Percentiles rank a stretch among this genome's conserved stretches.
phyloP scores from a whole-genome alignment of 2,329 filamentous ascomycete species.

The Rutstroemia sp. region DNA sequence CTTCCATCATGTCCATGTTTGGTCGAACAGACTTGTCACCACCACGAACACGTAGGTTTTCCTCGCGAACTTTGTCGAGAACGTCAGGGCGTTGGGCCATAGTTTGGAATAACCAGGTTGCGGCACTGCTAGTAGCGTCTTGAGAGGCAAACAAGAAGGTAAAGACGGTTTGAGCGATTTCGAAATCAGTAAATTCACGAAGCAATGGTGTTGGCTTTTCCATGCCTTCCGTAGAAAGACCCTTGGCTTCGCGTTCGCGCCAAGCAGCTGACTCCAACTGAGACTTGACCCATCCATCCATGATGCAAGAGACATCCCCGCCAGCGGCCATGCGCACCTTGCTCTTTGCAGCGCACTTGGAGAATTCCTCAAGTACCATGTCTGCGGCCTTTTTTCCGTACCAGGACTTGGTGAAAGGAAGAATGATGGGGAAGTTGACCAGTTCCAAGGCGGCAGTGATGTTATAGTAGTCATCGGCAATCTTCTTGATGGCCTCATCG shows the following conservation, averaged over 20 bases:
- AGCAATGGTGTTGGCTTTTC: conserved; percentile 79
- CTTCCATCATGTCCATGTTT: conserved; percentile 80
- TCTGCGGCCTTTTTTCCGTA: conserved; percentile 94
- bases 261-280: conserved; percentile 83
- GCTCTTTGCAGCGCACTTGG: conserved; percentile 86
- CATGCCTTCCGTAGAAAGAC: conserved; percentile 56
- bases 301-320: conserved; percentile 81
- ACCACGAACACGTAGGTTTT: conserved; percentile 72
- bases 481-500: conserved; percentile 84
- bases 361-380: conserved; percentile 83
- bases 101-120: conserved; percentile 92
- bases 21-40: conserved; percentile 65
- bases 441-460: conserved; percentile 94
- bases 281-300: conserved; percentile 87
- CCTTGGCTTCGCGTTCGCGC: conserved; percentile 68
- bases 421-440: conserved; percentile 96
- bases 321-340: conserved; percentile 88
- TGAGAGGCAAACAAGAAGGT: conserved; percentile 97
- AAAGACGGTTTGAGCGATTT: conserved; percentile 90
- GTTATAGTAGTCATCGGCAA: conserved; percentile 92
- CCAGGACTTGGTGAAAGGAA: conserved; percentile 93
- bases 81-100: conserved; percentile 91
- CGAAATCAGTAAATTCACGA: conserved; percentile 80
- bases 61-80: conserved; percentile 81
- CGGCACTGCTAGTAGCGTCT: conserved; percentile 89